Evolutionary conservation across 2,329 filamentous ascomycete genomes (phyloP).

Genomic region (Chaetomium olivaceum): DNA sequence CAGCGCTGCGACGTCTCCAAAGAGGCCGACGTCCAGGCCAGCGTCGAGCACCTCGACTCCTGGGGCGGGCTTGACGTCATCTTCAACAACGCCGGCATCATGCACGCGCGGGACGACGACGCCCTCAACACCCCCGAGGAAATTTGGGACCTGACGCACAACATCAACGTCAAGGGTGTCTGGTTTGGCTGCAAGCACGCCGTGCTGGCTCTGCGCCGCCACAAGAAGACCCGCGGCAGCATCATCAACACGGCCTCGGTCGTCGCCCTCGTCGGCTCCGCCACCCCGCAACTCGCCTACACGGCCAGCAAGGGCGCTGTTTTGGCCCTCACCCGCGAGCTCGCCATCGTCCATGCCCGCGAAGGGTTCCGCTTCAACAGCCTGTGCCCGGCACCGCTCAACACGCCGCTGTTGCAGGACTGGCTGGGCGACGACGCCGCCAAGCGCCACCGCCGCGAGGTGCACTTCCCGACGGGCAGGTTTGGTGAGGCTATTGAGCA

Average conservation of each 20-base stretch:
- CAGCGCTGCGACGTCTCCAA: slow-evolving; percentile 76
- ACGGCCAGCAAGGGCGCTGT: slow-evolving; percentile 94
- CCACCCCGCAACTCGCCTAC: slow-evolving; percentile 88
- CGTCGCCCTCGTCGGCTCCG: slow-evolving; percentile 82
- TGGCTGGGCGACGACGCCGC: slow-evolving; percentile 85
- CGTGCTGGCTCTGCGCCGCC: slow-evolving; percentile 73
- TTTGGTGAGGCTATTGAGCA: slow-evolving; percentile 95
- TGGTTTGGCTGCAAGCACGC: slow-evolving; percentile 96
- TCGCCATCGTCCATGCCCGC: slow-evolving; percentile 88
- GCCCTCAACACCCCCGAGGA: slow-evolving; percentile 82
- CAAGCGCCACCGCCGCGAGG: slow-evolving; percentile 79
- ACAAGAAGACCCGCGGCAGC: slow-evolving; percentile 76
- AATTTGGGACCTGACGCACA: slow-evolving; percentile 92
- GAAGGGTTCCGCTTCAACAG: slow-evolving; percentile 89
- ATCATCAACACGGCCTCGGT: slow-evolving; percentile 93
- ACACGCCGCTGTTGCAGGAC: slow-evolving; percentile 88
- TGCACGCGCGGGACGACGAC: slow-evolving; percentile 81
- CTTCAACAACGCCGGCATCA: slow-evolving; percentile 98
- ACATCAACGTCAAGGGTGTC: slow-evolving; percentile 97
- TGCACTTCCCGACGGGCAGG: slow-evolving; percentile 84
- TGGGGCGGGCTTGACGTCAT: slow-evolving; percentile 90
- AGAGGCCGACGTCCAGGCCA: slow-evolving; percentile 73
- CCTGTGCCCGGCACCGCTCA: slow-evolving; percentile 85
- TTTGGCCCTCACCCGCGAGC: slow-evolving; percentile 82
- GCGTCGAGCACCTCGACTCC: slow-evolving; percentile 72